Base-by-base conservation (phyloP, 352 stramenopile genomes). In the Albugo laibachii region DNA sequence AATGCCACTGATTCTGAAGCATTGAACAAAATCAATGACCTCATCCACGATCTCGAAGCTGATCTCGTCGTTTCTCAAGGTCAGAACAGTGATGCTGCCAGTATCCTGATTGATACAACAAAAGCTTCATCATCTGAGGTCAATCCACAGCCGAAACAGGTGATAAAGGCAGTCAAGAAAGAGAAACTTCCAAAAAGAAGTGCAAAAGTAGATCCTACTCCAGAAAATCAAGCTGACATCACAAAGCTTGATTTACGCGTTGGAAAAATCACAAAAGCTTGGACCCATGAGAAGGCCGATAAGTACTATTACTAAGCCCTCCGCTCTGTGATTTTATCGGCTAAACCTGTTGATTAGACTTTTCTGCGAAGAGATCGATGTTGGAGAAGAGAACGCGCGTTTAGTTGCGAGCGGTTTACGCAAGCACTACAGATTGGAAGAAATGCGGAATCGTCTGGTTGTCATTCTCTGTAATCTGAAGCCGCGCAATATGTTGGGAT, bases 211-310 rank as follows among this genome's bases (percentile, higher is more conserved):
- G 42, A 18, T 36, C 31, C 50, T 13, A 60, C 62, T 16, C 66
- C 58, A 53, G 54, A 61, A 11, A 72, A 81, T 38, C 75, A 92
- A 55, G 61, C 76, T 1, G 78, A 92, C 54, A 88, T 94, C 63
- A 89, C 82, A 50, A 94, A 94, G 60, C 65, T 94, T 24, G 80
- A 94, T 63, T 93, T 95, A 51, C 80, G 82, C 48, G 83, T 95
- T 34, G 83, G 83, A 21, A 67, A 87, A 50, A 93, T 95, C 59
- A 65, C 87, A 50, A 93, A 94, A 52, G 80, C 89, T 40, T 94
- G 81, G 81, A 91, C 92, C 60, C 83, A 94, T 61, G 78, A 91
- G 43, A 85, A 69, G 6, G 80, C 78, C 19, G 83, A 94, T 54
- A 93, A 94, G 65, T 80, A 50, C 36, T 61, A 61, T 11, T 19